phyloP scores from a whole-genome alignment of 78 protist species.

The Speleostelium caveatum region DNA sequence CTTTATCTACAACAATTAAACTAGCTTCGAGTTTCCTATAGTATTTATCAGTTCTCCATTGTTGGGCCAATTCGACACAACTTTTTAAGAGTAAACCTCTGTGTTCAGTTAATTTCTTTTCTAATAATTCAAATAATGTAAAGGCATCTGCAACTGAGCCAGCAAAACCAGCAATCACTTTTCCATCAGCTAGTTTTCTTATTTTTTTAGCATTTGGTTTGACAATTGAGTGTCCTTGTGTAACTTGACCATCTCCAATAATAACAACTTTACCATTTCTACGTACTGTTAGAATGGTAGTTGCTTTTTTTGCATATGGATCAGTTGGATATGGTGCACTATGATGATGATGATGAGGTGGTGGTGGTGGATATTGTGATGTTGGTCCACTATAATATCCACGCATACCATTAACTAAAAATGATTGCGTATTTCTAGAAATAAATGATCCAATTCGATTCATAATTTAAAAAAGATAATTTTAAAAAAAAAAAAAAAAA shows the following conservation, averaged over 20 bases:
- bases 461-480: too few relatives aligned
- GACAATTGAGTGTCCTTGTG: slow-evolving; percentile 80
- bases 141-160: slow-evolving; percentile 91
- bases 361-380: not conserved
- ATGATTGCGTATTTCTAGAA: not conserved
- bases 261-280: slow-evolving; percentile 78
- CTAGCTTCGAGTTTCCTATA: slow-evolving; percentile 86
- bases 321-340: not conserved
- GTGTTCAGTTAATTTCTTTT: slow-evolving; percentile 84
- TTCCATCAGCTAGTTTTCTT: slow-evolving; percentile 77
- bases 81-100: slow-evolving; percentile 83
- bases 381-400: slow-evolving; percentile 16
- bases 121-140: slow-evolving; percentile 88
- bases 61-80: slow-evolving; percentile 91
- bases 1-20: slow-evolving; percentile 84
- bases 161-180: slow-evolving; percentile 87
- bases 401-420: not conserved
- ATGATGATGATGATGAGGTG: not conserved
- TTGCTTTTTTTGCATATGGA: slow-evolving; percentile 57
- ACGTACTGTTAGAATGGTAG: slow-evolving; percentile 81
- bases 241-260: slow-evolving; percentile 90
- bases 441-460: not conserved
- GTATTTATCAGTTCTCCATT: slow-evolving; percentile 91
- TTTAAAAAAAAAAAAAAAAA: not conserved
- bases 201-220: slow-evolving; percentile 89